phyloP scores from a whole-genome alignment of 805 yeast species.

The Sporopachydermia quercuum region DNA sequence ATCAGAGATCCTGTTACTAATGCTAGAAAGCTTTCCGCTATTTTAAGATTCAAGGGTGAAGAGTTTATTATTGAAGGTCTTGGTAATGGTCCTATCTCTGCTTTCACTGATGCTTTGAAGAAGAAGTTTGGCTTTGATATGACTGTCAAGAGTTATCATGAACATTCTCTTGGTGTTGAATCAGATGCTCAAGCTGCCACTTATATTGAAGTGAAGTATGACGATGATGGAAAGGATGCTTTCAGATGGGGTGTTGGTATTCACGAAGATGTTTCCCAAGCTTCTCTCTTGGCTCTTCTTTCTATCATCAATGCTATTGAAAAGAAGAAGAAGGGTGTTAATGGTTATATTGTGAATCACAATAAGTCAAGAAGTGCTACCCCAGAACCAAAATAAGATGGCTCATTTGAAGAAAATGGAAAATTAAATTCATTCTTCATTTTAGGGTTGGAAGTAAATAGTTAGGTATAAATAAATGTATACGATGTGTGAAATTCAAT shows the following conservation, averaged over 20 bases:
- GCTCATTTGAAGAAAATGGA: too few relatives aligned
- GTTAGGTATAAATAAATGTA: too few relatives aligned
- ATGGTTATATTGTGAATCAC: not conserved
- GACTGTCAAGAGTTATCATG: slow-evolving; percentile 58
- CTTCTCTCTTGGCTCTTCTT: slow-evolving; percentile 57
- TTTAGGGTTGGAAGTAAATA: too few relatives aligned
- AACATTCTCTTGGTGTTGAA: slow-evolving; percentile 67
- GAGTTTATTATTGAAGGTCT: slow-evolving; percentile 31
- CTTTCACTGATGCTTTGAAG: slow-evolving; percentile 49
- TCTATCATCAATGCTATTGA: slow-evolving; percentile 36
- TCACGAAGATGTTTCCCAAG: slow-evolving; percentile 78
- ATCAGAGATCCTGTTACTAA: slow-evolving; percentile 25
- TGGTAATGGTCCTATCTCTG: slow-evolving; percentile 79
- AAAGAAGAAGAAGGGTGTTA: slow-evolving; percentile 8
- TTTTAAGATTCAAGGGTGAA: slow-evolving; percentile 31
- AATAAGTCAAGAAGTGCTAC: not conserved
- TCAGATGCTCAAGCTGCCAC: slow-evolving; percentile 64
- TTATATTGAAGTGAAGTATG: slow-evolving; percentile 47
- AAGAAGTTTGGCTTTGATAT: slow-evolving; percentile 31
- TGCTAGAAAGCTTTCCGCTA: slow-evolving; percentile 30
- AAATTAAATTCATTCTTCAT: too few relatives aligned
- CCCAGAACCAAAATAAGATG: too few relatives aligned
- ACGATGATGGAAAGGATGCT: slow-evolving; percentile 23
- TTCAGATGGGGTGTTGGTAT: slow-evolving; percentile 84
- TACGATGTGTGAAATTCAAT: too few relatives aligned